phyloP scores from a whole-genome alignment of 148 eudicot species.

The Agrostemma githago region DNA sequence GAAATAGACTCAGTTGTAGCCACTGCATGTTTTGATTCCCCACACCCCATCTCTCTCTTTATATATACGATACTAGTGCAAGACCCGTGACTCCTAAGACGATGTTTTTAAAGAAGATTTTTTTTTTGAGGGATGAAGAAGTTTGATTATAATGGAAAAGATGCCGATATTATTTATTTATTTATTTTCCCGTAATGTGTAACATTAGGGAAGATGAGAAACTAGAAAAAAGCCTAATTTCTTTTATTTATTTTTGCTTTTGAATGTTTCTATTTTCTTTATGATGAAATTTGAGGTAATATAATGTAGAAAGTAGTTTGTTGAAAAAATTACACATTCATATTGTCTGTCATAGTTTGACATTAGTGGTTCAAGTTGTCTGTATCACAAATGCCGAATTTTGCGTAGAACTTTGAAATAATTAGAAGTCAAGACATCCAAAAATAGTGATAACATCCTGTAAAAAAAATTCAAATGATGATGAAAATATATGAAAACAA shows the following conservation, averaged over 20 bases:
- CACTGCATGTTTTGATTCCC: slow-evolving; percentile 48
- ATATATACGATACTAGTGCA: too few relatives aligned
- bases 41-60: slow-evolving; percentile 47
- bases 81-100: too few relatives aligned
- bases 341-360: neutral
- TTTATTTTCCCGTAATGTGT: neutral
- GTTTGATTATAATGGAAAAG: neutral
- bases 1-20: slow-evolving; percentile 33
- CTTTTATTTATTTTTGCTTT: neutral
- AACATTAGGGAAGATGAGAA: neutral
- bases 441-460: neutral
- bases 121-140: neutral
- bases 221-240: neutral
- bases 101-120: too few relatives aligned
- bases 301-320: neutral
- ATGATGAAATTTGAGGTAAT: neutral
- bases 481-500: neutral
- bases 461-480: neutral
- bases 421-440: neutral
- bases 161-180: neutral
- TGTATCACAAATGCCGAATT: neutral
- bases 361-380: neutral
- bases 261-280: neutral
- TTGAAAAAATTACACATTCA: neutral
- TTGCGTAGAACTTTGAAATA: neutral